phyloP scores from a whole-genome alignment of 2,329 filamentous ascomycete species.

The Colletotrichum caudatum region DNA sequence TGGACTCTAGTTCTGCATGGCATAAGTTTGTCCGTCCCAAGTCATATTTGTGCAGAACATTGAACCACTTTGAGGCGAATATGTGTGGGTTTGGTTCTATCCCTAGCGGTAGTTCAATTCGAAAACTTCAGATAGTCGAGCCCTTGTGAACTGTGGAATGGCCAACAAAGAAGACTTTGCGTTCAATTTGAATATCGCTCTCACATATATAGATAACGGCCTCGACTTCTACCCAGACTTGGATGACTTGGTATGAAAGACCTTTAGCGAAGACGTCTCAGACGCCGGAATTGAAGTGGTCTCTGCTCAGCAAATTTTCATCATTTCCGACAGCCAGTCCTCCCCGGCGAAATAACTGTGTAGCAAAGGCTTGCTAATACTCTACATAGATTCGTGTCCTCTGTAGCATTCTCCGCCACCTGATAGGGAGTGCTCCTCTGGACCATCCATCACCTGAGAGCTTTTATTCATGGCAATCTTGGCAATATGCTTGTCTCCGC shows the following conservation, averaged over 20 bases:
- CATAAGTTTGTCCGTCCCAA: no score
- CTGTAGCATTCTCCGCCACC: constrained; percentile 50
- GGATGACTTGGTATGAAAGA: not conserved
- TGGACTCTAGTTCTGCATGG: no score
- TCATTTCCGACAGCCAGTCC: not conserved
- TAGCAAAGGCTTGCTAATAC: not conserved
- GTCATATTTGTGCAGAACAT: no score
- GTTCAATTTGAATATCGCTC: no score
- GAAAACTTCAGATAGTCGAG: no score
- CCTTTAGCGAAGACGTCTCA: not conserved
- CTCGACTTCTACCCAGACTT: not conserved
- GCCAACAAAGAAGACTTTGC: no score
- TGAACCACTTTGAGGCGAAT: no score
- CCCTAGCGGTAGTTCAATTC: no score
- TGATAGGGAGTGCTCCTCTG: constrained; percentile 40
- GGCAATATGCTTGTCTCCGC: constrained; percentile 72
- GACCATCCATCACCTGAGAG: constrained; percentile 45
- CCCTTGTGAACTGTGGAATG: no score
- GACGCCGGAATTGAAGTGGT: not conserved
- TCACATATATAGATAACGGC: no score
- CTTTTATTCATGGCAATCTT: constrained; percentile 63
- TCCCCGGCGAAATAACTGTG: no score
- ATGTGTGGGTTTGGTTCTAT: no score
- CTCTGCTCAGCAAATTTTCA: not conserved
- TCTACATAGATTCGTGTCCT: constrained; percentile 50